These are phyloP conservation scores for Venturia asperata DNA, from an alignment of 2,329 filamentous ascomycete genomes.

Conservation along the genomic window DNA sequence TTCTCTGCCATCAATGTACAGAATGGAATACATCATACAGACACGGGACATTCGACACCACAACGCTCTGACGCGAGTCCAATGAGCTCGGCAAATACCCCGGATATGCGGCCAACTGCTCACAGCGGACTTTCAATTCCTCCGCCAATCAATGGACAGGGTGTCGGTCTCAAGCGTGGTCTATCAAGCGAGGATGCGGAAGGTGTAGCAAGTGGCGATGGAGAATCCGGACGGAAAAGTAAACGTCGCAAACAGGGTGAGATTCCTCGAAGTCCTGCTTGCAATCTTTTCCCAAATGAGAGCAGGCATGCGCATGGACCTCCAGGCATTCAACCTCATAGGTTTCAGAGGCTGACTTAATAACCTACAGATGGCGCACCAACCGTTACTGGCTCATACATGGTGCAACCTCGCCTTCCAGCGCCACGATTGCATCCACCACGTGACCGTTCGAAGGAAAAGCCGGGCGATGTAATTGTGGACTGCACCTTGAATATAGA, in stretches of 20 bases:
- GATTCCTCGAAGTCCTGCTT: constrained; percentile 26
- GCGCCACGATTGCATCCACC: constrained; percentile 56
- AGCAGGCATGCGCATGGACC: constrained; percentile 23
- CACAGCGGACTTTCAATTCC: constrained; percentile 52
- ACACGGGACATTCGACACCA: constrained; percentile 52
- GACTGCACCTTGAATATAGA: constrained; percentile 17
- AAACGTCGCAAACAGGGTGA: constrained; percentile 86
- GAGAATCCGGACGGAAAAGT: constrained; percentile 60
- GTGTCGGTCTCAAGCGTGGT: constrained; percentile 66
- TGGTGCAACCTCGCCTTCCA: constrained; percentile 84
- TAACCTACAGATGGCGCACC: constrained; percentile 49
- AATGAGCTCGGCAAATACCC: constrained; percentile 50
- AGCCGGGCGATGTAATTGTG: constrained; percentile 50
- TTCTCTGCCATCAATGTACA: constrained; percentile 55
- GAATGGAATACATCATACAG: constrained; percentile 43
- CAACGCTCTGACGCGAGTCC: constrained; percentile 54
- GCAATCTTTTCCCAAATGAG: not conserved
- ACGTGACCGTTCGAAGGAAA: constrained; percentile 50
- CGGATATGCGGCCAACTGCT: constrained; percentile 41
- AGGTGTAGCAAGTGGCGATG: constrained; percentile 52
- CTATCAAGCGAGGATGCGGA: constrained; percentile 40
- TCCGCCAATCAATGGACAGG: constrained; percentile 50
- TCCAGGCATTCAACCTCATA: constrained; percentile 9
- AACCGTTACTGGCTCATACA: constrained; percentile 91
- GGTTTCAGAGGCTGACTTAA: constrained; percentile 24